Evolutionary conservation across 2,329 filamentous ascomycete species (phyloP), one percentile per base, ranked within the genome.

Genomic region (Cadophora luteo-olivacea): DNA sequence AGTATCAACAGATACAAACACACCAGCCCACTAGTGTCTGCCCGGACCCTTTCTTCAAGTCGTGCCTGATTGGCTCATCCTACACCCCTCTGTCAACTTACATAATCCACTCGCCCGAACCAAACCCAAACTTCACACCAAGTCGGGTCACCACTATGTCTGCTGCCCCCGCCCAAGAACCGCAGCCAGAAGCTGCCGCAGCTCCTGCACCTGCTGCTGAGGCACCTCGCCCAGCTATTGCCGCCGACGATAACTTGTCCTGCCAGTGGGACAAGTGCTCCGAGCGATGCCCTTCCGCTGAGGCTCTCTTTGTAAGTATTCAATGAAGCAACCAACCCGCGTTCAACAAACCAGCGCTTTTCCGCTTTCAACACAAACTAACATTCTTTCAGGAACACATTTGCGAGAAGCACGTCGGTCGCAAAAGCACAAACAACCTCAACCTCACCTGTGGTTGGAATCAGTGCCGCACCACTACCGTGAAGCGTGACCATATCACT

Each of bases 401-500:
- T 75, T 98, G 96, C 82, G 96, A 98, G 80, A 93, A 94, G 78
- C 96, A 99, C 85, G 94, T 99, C 79, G 96, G 96, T 73, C 93
- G 96, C 82, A 99, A 99, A 86, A 97, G 93, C 84, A 99, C 96
- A 78, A 98, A 98, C 85, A 99, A 99, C 82, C 86, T 99, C 78
- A 98, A 96, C 81, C 82, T 99, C 79, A 97, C 94, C 65, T 99
- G 96, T 83, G 93, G 97, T 80, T 99, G 96, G 96, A 96, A 94
- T 76, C 92, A 91, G 72, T 99, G 96, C 84, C 90, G 94, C 72
- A 98, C 95, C 25, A 97, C 94, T 60, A 98, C 95, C 1, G 95
- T 98, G 80, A 98, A 99, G 87, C 93, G 96, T 77, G 96, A 98
- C 78, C 96, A 99, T 83, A 99, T 99, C 82, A 99, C 96, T 62